Evolutionary conservation across 257 asterid genomes (phyloP), one percentile per base, ranked within the genome.

Genomic region (Capsicum chinense): DNA sequence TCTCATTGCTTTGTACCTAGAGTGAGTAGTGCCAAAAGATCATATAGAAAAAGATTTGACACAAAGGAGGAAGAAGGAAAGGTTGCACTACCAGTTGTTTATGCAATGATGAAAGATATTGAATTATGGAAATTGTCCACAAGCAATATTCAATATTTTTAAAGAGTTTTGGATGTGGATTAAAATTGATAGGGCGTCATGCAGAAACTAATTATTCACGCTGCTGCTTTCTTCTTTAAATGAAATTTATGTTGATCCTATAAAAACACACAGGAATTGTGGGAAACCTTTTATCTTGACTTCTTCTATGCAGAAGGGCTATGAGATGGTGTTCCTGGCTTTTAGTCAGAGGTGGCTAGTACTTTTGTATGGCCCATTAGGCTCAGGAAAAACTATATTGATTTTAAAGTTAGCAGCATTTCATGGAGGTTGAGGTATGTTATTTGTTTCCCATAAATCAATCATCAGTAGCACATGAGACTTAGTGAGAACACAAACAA

Each of bases 301-400:
- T 17, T 86, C 95, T 84, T 88, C 92, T 64, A 84, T 93, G 86
- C 86, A 80, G 71, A 92, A 90, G 89, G 87, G 95, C 87, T 92
- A 89, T 92, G 94, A 93, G 92, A 92, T 95, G 98, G 94, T 93
- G 80, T 86, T 88, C 58, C 84, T 93, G 85, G 98, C 98, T 59
- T 91, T 95, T 88, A 93, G 91, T 89, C 97, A 97, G 88, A 91
- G 97, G 83, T 93, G 98, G 97, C 98, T 98, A 67, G 96, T 97
- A 88, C 98, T 97, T 88, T 93, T 97, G 56, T 92, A 92, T 85
- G 98, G 99, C 73, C 98, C 98, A 48, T 89, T 97, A 79, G 98
- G 99, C 85, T 80, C 91, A 79, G 99, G 98, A 85, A 97, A 97
- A 90, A 92, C 98, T 83, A 92, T 98, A 59, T 89, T 93, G 57